phyloP scores from a whole-genome alignment of 2,329 filamentous ascomycete genomes.

The Coleophoma eucalyptorum region DNA sequence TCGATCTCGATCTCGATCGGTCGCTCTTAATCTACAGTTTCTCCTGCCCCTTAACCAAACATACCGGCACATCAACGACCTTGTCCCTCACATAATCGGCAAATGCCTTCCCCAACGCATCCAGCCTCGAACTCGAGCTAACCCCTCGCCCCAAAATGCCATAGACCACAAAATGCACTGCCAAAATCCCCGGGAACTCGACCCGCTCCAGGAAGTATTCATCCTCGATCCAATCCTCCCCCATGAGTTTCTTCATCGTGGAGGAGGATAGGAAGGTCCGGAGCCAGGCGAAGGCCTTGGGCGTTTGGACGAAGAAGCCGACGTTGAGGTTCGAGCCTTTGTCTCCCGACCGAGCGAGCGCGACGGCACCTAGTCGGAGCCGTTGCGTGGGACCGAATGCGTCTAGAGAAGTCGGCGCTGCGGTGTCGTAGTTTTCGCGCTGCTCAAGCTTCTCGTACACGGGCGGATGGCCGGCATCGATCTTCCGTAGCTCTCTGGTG shows the following conservation, averaged over 20 bases:
- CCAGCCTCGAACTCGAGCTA: constrained; percentile 11
- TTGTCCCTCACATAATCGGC: constrained; percentile 12
- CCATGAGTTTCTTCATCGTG: constrained; percentile 20
- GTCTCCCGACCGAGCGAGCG: constrained; percentile 26
- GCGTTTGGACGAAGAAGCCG: constrained; percentile 34
- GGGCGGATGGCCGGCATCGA: constrained; percentile 19
- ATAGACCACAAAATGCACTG: constrained; percentile 28
- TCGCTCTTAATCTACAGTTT: too few species aligned
- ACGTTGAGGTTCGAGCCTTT: constrained; percentile 33
- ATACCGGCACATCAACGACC: constrained; percentile 11
- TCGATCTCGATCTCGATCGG: too few species aligned
- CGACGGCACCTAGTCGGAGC: constrained; percentile 9
- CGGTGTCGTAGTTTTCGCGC: constrained; percentile 18
- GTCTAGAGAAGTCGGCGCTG: background rate
- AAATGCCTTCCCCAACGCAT: constrained; percentile 16
- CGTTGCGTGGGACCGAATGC: constrained; percentile 19
- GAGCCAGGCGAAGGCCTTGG: constrained; percentile 35
- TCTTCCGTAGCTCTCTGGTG: background rate
- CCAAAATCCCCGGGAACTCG: constrained; percentile 12
- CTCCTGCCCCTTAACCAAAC: too few species aligned
- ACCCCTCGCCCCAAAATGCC: constrained; percentile 30
- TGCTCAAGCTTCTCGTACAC: constrained; percentile 21
- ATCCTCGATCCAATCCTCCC: constrained; percentile 19
- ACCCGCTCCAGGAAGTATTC: constrained; percentile 19
- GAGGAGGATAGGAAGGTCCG: constrained; percentile 18